These are phyloP conservation scores for Emergomyces africanus DNA, from an alignment of 2,329 filamentous ascomycete genomes.

Conservation along the genomic window DNA sequence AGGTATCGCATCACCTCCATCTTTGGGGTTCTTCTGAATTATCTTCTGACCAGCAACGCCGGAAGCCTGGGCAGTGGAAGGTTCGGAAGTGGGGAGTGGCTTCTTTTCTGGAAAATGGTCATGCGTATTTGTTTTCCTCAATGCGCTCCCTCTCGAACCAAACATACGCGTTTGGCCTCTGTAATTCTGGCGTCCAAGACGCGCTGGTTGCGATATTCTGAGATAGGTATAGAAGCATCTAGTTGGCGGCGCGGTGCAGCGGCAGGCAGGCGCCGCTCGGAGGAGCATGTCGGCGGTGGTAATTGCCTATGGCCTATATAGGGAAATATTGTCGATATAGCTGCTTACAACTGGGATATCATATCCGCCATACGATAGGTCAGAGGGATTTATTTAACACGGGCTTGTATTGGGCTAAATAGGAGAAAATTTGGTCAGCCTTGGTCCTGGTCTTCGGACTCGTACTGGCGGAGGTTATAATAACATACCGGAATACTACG, in stretches of 20 bases:
- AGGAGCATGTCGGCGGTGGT: constrained; percentile 20
- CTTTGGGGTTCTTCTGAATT: constrained; percentile 5
- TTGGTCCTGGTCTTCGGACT: neutral
- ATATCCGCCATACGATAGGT: neutral
- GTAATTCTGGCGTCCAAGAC: constrained; percentile 14
- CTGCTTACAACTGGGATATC: neutral
- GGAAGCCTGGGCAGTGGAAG: neutral
- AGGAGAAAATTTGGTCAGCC: neutral
- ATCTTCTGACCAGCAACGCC: neutral
- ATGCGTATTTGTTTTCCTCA: constrained; percentile 15
- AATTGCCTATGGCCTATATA: neutral
- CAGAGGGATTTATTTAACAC: neutral
- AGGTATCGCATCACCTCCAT: constrained; percentile 16
- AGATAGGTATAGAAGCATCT: constrained; percentile 14
- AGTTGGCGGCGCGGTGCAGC: constrained; percentile 20
- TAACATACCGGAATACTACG: neutral
- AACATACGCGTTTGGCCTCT: constrained; percentile 19
- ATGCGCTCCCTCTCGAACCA: constrained; percentile 13
- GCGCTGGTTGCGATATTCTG: constrained; percentile 14
- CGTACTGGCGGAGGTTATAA: neutral
- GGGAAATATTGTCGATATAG: neutral
- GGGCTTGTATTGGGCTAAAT: neutral
- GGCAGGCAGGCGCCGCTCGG: constrained; percentile 24
- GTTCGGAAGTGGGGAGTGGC: constrained; percentile 1
- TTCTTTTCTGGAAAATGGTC: constrained; percentile 11